Base-by-base conservation (phyloP, 2,329 filamentous ascomycete species). In the Epichloe aotearoae region DNA sequence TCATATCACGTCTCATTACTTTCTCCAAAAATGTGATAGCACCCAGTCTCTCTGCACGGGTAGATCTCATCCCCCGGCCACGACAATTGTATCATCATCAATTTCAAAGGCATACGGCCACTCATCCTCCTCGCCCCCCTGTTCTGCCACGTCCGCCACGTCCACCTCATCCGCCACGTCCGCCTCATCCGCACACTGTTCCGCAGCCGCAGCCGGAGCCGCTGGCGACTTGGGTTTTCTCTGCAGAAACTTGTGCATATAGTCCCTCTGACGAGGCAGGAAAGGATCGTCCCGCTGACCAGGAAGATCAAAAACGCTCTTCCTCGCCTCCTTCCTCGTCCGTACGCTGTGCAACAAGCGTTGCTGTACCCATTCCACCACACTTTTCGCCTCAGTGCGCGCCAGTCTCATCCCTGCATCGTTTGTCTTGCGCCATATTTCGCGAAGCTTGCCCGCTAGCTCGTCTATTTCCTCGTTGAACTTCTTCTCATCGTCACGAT, bases 391-490 rank as follows among this genome's bases (percentile, higher is more conserved):
- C 60, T 94, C 82, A 33, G 86, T 84, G 33, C 86, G 77, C 15
- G 77, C 76, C 52, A 93, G 73, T 20, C 80, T 80, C 43, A 87
- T 84, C 40, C 86, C 87, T 1, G 82, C 76, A 59, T 89, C 86
- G 52, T 83, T 76, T 59, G 95, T 94, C 39, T 75, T 75, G 52
- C 72, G 70, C 65, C 73, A 74, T 34, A 82, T 68, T 15, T 67
- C 63, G 55, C 82, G 79, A 48, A 94, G 70, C 36, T 70, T 72
- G 17, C 68, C 66, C 1, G 79, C 73, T 4, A 95, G 72, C 20
- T 68, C 70, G 64, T 95, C 89, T 36, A 95, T 72, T 11, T 81
- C 73, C 5, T 69, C 65, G 61, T 96, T 87, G 70, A 91, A 95
- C 3, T 68, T 54, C 45, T 57, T 65, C 63, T 69, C 64, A 20